A percentile compares a stretch with the other conserved stretches of the same genome.
Conservation (phyloP, 192 early-diverging fungal genomes). For the Helicostylum pulchrum region DNA sequence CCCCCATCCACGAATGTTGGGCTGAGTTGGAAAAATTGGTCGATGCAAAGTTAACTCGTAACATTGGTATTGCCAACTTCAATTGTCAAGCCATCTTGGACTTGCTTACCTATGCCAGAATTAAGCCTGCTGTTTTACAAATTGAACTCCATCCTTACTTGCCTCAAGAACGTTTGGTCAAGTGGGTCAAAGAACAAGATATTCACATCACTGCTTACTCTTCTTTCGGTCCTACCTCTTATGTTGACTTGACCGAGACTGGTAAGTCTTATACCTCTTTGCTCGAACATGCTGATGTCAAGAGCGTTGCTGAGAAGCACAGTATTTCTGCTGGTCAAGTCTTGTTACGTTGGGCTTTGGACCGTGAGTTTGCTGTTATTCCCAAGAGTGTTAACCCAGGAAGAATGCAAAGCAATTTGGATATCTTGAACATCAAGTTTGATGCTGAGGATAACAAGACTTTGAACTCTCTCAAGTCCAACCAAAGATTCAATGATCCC, state of each 20-base stretch:
- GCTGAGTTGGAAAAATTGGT: constrained; percentile 70
- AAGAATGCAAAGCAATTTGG: constrained; percentile 55
- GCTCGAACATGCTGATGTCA: constrained; percentile 48
- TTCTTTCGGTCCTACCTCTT: constrained; percentile 57
- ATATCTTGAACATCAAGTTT: constrained; percentile 46
- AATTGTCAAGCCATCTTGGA: constrained; percentile 43
- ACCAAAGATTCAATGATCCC: constrained; percentile 49
- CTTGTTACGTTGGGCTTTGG: constrained; percentile 60
- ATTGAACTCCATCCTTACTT: constrained; percentile 76
- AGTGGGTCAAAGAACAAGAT: constrained; percentile 52
- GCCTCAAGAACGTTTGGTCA: constrained; percentile 59
- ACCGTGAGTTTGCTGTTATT: constrained; percentile 62
- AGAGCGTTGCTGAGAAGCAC: constrained; percentile 50
- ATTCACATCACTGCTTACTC: constrained; percentile 73
- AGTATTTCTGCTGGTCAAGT: constrained; percentile 56
- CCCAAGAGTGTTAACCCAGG: constrained; percentile 59
- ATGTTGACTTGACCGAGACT: constrained; percentile 16
- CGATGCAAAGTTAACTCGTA: constrained; percentile 47
- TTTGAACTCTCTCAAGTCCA: constrained; percentile 42
- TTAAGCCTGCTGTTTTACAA: constrained; percentile 72
- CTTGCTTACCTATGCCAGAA: constrained; percentile 51
- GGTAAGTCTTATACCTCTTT: constrained; percentile 39
- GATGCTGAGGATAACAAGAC: constrained; percentile 45
- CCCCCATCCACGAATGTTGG: constrained; percentile 64
- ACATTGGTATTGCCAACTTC: constrained; percentile 76